Percentiles rank a stretch among this genome's conserved stretches.
Evolutionary conservation across 83 land plant genomes (phyloP).

Genomic region (Diphasiastrum complanatum): DNA sequence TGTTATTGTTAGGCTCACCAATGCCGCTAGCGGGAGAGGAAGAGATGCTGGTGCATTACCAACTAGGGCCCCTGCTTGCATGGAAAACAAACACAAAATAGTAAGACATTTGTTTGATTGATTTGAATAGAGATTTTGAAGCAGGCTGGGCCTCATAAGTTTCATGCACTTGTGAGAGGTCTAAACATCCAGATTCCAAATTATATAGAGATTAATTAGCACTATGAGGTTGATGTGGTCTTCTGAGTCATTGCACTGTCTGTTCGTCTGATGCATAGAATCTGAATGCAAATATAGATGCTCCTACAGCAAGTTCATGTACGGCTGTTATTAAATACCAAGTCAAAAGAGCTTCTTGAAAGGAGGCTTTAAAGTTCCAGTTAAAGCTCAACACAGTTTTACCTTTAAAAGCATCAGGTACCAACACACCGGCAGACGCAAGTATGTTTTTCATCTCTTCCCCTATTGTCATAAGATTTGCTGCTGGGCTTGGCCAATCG

Average conservation of each 20-base stretch:
- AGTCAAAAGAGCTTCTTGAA: background rate
- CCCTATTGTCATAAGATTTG: constrained; percentile 65
- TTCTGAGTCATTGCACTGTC: no score
- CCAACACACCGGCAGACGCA: constrained; percentile 68
- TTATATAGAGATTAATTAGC: no score
- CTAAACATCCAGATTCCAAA: no score
- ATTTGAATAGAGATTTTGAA: constrained; percentile 1
- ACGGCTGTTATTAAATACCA: background rate
- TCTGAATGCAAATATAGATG: no score
- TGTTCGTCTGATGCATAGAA: no score
- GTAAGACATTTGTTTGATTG: constrained; percentile 2
- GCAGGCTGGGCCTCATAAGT: background rate
- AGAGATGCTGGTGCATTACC: constrained; percentile 67
- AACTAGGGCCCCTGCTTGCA: constrained; percentile 31
- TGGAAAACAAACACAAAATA: background rate
- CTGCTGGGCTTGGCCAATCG: constrained; percentile 95
- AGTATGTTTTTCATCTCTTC: constrained; percentile 67
- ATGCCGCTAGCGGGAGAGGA: constrained; percentile 87
- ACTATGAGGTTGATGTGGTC: no score
- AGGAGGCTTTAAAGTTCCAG: background rate
- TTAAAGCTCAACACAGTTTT: background rate
- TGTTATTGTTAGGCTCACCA: constrained; percentile 83
- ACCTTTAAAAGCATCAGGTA: constrained; percentile 77
- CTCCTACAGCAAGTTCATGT: no score
- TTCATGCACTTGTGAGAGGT: no score